Base-by-base conservation (phyloP, 1,139 yeast genomes). In the Kluyveromyces marxianus region DNA sequence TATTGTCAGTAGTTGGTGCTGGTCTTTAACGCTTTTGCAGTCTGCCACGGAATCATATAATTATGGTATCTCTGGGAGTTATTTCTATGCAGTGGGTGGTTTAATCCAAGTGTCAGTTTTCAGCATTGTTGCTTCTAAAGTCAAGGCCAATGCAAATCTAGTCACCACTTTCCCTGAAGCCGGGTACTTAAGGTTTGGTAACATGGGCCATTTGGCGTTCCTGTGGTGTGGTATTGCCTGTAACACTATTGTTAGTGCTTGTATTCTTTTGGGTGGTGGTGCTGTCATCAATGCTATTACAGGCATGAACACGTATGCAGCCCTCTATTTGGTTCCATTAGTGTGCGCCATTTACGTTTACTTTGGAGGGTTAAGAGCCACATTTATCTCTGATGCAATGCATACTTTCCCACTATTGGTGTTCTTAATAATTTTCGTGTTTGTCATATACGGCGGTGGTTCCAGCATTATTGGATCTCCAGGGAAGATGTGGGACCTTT, bases 321-420 rank as follows among this genome's bases (percentile, higher is more conserved):
- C 71, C 2, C 55, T 67, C 14, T 62, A 66, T 52, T 54, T 70
- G 35, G 54, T 70, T 35, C 73, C 74, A 2, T 53, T 69, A 38
- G 71, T 69, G 7, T 68, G 68, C 44, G 71, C 72, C n/a, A 56
- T 70, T 27, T 72, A 71, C 51, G 70, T 71, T 2, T 65, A 68
- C 25, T 61, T 72, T 43, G 77, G 77, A 40, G 76, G 77, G 3
- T 57, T 72, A 36, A 65, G 74, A 49, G 75, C 75, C 2, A 72
- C 77, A 0, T 71, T 72, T 49, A 65, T 72, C 27, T 68, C 76
- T 2, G 77, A 72, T 59, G 74, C 74, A 43, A 65, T 72, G 6
- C 77, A 73, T 55, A 71, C 75, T 2, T 65, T 70, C 37, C 60
- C 71, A 29, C 58, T 72, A 37, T 60, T 71, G 50, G 58, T 70